phyloP scores from a whole-genome alignment of 2,329 filamentous ascomycete species.

The Pochonia chlamydosporia region DNA sequence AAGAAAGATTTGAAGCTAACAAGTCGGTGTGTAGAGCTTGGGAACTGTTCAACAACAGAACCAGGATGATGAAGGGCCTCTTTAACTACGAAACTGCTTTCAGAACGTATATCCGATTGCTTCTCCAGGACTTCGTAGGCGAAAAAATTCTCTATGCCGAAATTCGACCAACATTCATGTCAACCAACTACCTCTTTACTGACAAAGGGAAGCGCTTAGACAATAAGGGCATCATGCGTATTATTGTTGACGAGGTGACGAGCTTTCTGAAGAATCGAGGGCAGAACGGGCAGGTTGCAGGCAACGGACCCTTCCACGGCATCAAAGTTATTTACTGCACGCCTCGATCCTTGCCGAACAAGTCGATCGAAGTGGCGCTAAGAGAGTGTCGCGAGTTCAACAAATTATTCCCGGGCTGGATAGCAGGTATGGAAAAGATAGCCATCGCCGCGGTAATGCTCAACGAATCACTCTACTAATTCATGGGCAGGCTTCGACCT shows the following conservation, averaged over 20 bases:
- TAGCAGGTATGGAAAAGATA: slow-evolving; percentile 48
- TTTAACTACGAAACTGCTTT: slow-evolving; percentile 63
- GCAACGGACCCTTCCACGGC: slow-evolving; percentile 44
- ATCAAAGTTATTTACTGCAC: slow-evolving; percentile 69
- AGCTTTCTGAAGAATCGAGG: no score
- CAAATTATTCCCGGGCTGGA: slow-evolving; percentile 46
- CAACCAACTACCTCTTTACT: slow-evolving; percentile 52
- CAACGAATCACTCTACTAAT: not conserved
- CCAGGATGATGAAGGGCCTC: slow-evolving; percentile 67
- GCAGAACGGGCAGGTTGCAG: slow-evolving; percentile 23
- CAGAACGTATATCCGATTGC: slow-evolving; percentile 51
- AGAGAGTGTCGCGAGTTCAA: slow-evolving; percentile 59
- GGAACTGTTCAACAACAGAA: slow-evolving; percentile 62
- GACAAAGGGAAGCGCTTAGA: slow-evolving; percentile 51
- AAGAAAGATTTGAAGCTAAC: not conserved
- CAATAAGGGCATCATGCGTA: slow-evolving; percentile 54
- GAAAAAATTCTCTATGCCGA: slow-evolving; percentile 69
- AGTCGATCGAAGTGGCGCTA: slow-evolving; percentile 45
- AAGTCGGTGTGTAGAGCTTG: slow-evolving; percentile 35
- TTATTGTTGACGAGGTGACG: slow-evolving; percentile 51
- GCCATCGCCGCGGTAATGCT: not conserved
- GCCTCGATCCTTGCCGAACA: slow-evolving; percentile 51
- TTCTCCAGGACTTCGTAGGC: slow-evolving; percentile 54
- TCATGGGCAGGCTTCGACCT: slow-evolving; percentile 55
- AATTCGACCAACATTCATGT: slow-evolving; percentile 64